Conservation (phyloP, 352 stramenopile genomes). For the Thraustochytrium striatum region DNA sequence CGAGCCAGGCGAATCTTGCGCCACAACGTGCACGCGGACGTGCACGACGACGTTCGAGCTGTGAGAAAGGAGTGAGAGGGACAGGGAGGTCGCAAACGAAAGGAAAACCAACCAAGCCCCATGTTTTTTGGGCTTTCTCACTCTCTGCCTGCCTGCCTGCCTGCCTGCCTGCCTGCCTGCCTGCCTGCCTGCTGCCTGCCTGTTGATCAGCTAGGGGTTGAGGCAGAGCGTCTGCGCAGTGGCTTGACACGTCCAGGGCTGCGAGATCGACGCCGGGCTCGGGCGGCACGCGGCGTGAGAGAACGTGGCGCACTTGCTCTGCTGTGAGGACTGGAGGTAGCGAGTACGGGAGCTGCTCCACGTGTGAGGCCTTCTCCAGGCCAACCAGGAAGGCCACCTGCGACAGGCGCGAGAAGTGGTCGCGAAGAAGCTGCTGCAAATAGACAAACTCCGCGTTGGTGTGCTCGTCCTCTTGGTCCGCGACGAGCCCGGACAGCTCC, state of each 20-base stretch:
- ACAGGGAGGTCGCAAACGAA: neutral
- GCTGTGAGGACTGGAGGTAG: constrained; percentile 9
- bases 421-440: neutral
- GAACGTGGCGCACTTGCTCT: neutral
- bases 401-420: constrained; percentile 21
- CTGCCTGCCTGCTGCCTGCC: too few relatives aligned
- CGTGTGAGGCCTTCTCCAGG: constrained; percentile 27
- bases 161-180: neutral
- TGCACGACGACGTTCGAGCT: neutral
- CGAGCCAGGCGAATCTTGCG: neutral
- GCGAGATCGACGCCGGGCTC: constrained; percentile 18
- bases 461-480: neutral
- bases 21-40: neutral
- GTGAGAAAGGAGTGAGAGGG: neutral
- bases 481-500: neutral
- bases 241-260: constrained; percentile 8
- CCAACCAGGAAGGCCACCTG: constrained; percentile 35
- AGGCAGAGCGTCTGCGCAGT: neutral
- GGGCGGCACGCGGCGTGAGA: neutral
- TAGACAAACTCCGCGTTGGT: neutral
- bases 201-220: neutral
- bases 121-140: neutral
- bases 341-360: neutral
- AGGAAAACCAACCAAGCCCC: neutral
- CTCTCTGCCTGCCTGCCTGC: too few relatives aligned